Evolutionary conservation across 495 filamentous ascomycete species (phyloP).

Genomic region (Aspergillus campestris): DNA sequence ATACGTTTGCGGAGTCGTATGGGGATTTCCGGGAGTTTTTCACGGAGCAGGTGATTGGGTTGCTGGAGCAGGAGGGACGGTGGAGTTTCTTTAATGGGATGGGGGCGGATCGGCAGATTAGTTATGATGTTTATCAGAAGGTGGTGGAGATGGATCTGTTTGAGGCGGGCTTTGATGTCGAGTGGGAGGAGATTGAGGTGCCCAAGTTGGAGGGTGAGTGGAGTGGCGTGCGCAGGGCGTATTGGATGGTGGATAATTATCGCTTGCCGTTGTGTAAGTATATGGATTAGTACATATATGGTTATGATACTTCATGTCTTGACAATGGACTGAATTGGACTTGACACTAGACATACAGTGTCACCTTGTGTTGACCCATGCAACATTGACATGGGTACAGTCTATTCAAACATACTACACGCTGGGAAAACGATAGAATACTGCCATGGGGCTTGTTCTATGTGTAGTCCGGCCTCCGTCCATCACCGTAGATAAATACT

Average conservation of each 20-base stretch:
- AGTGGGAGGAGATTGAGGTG: slow-evolving; percentile 75
- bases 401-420: no score
- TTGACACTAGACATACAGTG: no score
- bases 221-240: slow-evolving; percentile 77
- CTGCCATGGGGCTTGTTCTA: no score
- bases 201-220: slow-evolving; percentile 59
- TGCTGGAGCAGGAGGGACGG: slow-evolving; percentile 62
- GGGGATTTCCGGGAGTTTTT: slow-evolving; percentile 79
- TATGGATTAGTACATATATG: slow-evolving; percentile 41
- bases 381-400: no score
- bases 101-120: slow-evolving; percentile 83
- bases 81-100: slow-evolving; percentile 97
- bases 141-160: slow-evolving; percentile 87
- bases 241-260: slow-evolving; percentile 79
- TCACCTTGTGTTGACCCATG: no score
- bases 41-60: slow-evolving; percentile 69
- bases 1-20: slow-evolving; percentile 95
- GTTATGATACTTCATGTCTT: background rate
- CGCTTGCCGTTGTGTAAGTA: slow-evolving; percentile 56
- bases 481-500: no score
- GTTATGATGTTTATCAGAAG: slow-evolving; percentile 92
- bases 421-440: no score
- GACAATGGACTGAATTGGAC: background rate
- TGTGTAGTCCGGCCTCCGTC: no score
- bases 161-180: slow-evolving; percentile 83